These are phyloP conservation scores for Huntiella moniliformis DNA, from an alignment of 2,329 filamentous ascomycete species.

Conservation along the genomic window DNA sequence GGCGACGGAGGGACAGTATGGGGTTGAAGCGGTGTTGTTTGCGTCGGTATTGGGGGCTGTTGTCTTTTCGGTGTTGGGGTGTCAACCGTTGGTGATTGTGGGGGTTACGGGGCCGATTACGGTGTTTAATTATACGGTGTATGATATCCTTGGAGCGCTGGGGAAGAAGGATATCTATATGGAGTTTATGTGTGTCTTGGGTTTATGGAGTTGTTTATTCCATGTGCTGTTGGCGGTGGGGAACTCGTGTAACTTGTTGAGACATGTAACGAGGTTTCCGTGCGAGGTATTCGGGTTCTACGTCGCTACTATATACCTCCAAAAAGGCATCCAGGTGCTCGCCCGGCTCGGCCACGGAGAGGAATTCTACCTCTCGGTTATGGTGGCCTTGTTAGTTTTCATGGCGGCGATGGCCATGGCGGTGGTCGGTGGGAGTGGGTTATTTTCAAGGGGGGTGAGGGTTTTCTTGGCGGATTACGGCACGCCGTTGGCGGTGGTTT, in stretches of 20 bases:
- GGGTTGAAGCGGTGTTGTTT: slow-evolving; percentile 80
- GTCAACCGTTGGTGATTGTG: slow-evolving; percentile 76
- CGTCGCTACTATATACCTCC: slow-evolving; percentile 77
- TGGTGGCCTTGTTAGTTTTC: slow-evolving; percentile 59
- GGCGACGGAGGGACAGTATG: slow-evolving; percentile 67
- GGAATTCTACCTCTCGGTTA: slow-evolving; percentile 62
- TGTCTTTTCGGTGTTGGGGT: slow-evolving; percentile 62
- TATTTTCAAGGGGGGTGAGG: slow-evolving; percentile 58
- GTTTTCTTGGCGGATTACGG: slow-evolving; percentile 83
- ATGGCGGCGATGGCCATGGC: slow-evolving; percentile 58
- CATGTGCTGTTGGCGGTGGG: slow-evolving; percentile 70
- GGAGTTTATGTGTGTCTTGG: slow-evolving; percentile 83
- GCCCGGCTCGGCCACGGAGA: slow-evolving; percentile 49
- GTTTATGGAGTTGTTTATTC: slow-evolving; percentile 69
- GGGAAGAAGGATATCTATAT: slow-evolving; percentile 46
- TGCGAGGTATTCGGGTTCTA: slow-evolving; percentile 93
- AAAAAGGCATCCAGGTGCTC: slow-evolving; percentile 77
- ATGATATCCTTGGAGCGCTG: slow-evolving; percentile 63
- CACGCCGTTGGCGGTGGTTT: slow-evolving; percentile 63
- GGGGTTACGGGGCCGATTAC: slow-evolving; percentile 84
- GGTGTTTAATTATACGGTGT: slow-evolving; percentile 87
- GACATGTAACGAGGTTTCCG: slow-evolving; percentile 76
- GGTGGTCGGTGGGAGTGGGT: slow-evolving; percentile 46
- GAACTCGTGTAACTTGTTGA: slow-evolving; percentile 75
- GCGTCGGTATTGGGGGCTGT: slow-evolving; percentile 66